These are phyloP conservation scores for Firmiana major DNA, from an alignment of 345 rosid species.

Conservation along the genomic window DNA sequence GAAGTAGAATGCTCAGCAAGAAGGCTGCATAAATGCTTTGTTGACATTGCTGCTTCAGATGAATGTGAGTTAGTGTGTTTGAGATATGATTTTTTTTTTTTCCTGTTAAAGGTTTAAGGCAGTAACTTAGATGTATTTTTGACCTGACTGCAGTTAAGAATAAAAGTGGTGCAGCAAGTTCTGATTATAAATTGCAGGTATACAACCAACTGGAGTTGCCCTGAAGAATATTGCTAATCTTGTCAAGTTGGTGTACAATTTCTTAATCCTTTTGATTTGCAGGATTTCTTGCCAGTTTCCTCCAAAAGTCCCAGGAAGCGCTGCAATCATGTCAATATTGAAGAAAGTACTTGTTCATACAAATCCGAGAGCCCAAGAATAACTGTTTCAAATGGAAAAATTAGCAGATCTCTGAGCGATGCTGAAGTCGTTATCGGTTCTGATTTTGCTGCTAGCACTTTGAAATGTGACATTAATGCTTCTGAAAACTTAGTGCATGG, in stretches of 20 bases:
- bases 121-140: slow-evolving; percentile 14
- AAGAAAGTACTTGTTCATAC: slow-evolving; percentile 67
- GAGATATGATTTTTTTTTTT: not conserved
- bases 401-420: slow-evolving; percentile 32
- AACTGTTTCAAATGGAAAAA: slow-evolving; percentile 35
- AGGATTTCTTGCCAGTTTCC: slow-evolving; percentile 33
- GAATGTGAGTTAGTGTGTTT: slow-evolving; percentile 39
- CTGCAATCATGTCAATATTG: slow-evolving; percentile 42
- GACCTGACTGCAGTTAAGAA: slow-evolving; percentile 31
- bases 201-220: not conserved
- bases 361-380: slow-evolving; percentile 38
- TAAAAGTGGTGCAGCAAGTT: slow-evolving; percentile 19
- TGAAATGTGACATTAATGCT: slow-evolving; percentile 41
- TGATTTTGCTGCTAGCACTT: slow-evolving; percentile 46
- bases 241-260: slow-evolving; percentile 11
- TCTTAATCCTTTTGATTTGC: slow-evolving; percentile 19
- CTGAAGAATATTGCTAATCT: slow-evolving; percentile 4
- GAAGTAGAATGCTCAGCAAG: slow-evolving; percentile 32
- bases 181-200: slow-evolving; percentile 34
- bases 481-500: slow-evolving; percentile 32
- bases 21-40: slow-evolving; percentile 19
- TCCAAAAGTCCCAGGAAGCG: slow-evolving; percentile 38
- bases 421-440: slow-evolving; percentile 32
- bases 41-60: slow-evolving; percentile 47
- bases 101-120: slow-evolving; percentile 5